Evolutionary conservation across 305 asterid species (phyloP).

Genomic region (Rubia peregrina): DNA sequence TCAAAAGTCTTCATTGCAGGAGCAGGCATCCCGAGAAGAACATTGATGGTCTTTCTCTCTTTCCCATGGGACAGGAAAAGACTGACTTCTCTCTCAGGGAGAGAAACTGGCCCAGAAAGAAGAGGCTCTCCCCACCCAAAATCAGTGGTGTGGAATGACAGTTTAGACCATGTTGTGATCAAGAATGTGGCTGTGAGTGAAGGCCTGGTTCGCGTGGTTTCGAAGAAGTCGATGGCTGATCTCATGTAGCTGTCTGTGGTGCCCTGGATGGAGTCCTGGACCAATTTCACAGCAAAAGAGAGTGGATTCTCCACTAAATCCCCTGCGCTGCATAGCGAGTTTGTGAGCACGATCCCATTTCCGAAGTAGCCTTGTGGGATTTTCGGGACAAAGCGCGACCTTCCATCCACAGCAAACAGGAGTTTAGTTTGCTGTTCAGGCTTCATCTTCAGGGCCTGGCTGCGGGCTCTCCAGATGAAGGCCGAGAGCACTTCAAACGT

Average conservation of each 20-base stretch:
- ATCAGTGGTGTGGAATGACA: slow-evolving; percentile 70
- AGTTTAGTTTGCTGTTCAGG: slow-evolving; percentile 70
- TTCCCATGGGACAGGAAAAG: slow-evolving; percentile 76
- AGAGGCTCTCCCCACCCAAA: slow-evolving; percentile 91
- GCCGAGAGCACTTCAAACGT: slow-evolving; percentile 82
- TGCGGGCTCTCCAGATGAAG: slow-evolving; percentile 64
- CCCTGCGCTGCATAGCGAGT: slow-evolving; percentile 53
- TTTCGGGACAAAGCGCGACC: slow-evolving; percentile 56
- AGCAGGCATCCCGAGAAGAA: slow-evolving; percentile 83
- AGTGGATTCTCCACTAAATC: slow-evolving; percentile 44
- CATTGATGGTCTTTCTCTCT: slow-evolving; percentile 66
- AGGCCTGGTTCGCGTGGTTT: slow-evolving; percentile 64
- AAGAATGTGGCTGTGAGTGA: slow-evolving; percentile 65
- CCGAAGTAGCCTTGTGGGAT: slow-evolving; percentile 68
- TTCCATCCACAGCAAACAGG: slow-evolving; percentile 72
- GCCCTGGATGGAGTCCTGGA: slow-evolving; percentile 64
- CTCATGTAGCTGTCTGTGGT: slow-evolving; percentile 65
- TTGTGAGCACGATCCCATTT: slow-evolving; percentile 71
- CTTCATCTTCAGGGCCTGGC: slow-evolving; percentile 44
- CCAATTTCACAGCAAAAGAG: slow-evolving; percentile 44
- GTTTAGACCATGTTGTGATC: slow-evolving; percentile 78
- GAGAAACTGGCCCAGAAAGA: slow-evolving; percentile 59
- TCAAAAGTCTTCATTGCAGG: slow-evolving; percentile 78
- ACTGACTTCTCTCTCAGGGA: slow-evolving; percentile 77
- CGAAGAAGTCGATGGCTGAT: slow-evolving; percentile 73